Base-by-base conservation (phyloP, 352 stramenopile genomes). In the Phytopythium aichiense region DNA sequence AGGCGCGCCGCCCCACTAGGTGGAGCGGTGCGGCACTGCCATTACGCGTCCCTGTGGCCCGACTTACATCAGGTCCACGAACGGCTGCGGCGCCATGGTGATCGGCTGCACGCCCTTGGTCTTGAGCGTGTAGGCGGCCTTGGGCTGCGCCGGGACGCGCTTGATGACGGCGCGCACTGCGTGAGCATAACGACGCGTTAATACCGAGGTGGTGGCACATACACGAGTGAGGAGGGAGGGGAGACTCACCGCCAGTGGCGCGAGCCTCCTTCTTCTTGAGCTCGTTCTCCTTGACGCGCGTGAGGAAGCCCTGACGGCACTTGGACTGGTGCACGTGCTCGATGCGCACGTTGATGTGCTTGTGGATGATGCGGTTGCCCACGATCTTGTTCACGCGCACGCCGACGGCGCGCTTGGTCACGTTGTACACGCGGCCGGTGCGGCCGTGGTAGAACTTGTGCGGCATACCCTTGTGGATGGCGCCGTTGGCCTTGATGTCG, bases 361-460 rank as follows among this genome's bases (percentile, higher is more conserved):
- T 99, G 76, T 99, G 96, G 76, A 99, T 97, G 76, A 99, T 98
- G 77, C 97, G 91, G 81, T 98, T 96, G 76, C 91, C 89, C 67
- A 98, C 92, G 56, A 98, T 81, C 87, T 99, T 99, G 94, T 99
- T 99, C 61, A 99, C 97, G 88, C 96, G 96, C 55, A 99, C 96
- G 72, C 98, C 98, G 58, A 99, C 91, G 51, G 97, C 87, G 70
- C 91, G 86, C 87, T 99, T 99, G 79, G 97, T 99, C 58, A 99
- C 95, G 81, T 99, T 99, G 93, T 97, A 99, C 66, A 99, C 92
- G 62, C 98, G 96, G 66, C 98, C 98, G 38, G 98, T 99, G 66
- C 97, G 94, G 73, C 98, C 98, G 85, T 99, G 98, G 92, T 99
- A 99, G 87, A 96, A 97, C 93, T 99, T 99, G 96, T 99, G 97